Evolutionary conservation across 495 filamentous ascomycete species (phyloP).

Genomic region (Lepraria neglecta): DNA sequence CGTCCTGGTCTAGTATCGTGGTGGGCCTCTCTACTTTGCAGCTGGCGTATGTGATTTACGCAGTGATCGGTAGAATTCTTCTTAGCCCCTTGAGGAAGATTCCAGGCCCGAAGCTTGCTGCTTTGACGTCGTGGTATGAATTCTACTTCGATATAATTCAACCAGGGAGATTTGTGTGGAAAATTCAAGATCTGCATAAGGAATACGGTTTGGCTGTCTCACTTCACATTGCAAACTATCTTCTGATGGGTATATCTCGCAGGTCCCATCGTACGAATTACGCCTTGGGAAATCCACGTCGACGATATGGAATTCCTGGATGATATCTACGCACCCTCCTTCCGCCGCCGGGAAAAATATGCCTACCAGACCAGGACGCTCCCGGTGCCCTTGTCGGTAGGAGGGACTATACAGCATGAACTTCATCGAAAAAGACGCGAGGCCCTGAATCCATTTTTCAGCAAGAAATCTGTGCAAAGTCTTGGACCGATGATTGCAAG

Average conservation of each 20-base stretch:
- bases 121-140: conserved; percentile 44
- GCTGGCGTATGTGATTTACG: too few relatives aligned
- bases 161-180: conserved; percentile 35
- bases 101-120: conserved; percentile 48
- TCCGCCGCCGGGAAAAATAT: conserved; percentile 28
- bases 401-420: conserved; percentile 29
- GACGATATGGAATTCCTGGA: conserved; percentile 33
- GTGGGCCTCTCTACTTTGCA: too few relatives aligned
- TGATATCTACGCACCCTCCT: conserved; percentile 28
- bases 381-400: conserved; percentile 24
- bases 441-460: conserved; percentile 36
- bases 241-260: neutral
- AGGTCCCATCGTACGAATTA: conserved; percentile 40
- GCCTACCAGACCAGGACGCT: conserved; percentile 24
- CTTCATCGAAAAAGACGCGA: conserved; percentile 36
- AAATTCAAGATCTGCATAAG: conserved; percentile 40
- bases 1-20: too few relatives aligned
- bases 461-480: conserved; percentile 31
- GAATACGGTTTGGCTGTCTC: conserved; percentile 38
- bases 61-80: too few relatives aligned
- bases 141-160: conserved; percentile 43
- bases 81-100: conserved; percentile 36
- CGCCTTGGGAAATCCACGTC: conserved; percentile 37
- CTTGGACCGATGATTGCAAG: conserved; percentile 29
- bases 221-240: neutral